Evolutionary conservation across 2,329 filamentous ascomycete species (phyloP), one percentile per base, ranked within the genome.

Genomic region (Lomentospora prolificans): DNA sequence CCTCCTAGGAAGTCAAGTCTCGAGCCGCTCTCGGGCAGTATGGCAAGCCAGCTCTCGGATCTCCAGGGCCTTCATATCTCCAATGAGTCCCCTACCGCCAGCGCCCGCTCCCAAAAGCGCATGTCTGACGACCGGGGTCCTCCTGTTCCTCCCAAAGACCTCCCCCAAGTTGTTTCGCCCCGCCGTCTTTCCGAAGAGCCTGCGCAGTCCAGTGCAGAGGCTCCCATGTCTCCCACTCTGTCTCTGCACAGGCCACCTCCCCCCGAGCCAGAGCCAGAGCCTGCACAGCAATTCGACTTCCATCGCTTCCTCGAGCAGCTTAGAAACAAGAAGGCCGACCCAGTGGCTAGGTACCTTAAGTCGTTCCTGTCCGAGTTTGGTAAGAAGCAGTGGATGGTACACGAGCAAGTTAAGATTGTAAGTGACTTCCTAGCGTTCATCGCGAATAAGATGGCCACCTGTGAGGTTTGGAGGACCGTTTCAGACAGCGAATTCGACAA

Each of bases 401-500:
- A 99, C 67, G 94, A 99, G 72, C 94, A 99, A 69, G 94, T 97
- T 67, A 99, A 99, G 72, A 97, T 99, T 60, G 96, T 99, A 59
- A 84, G 89, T 61, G 95, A 99, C 68, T 99, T 99, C 63, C 75
- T 99, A 51, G 85, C 90, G 48, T 99, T 99, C 65, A 99, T 99
- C 60, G 88, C 89, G 55, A 96, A 96, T 72, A 97, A 97, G 74
- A 99, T 99, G 95, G 90, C 87, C 12, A 81, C 90, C 61, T 99
- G 94, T 66, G 94, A 99, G 59, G 90, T 99, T 3, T 99, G 94
- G 94, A 84, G 89, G 57, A 89, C 94, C 31, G 89, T 97, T 0
- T 95, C 91, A 0, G 94, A 99, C 68, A 89, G 89, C 36, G 94
- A 99, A 65, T 99, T 99, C 64, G 94, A 99, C 70, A 99, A 99